Evolutionary conservation across 1,284 basidiomycete genomes (phyloP).

Genomic region (Fomitopsis palustris): DNA sequence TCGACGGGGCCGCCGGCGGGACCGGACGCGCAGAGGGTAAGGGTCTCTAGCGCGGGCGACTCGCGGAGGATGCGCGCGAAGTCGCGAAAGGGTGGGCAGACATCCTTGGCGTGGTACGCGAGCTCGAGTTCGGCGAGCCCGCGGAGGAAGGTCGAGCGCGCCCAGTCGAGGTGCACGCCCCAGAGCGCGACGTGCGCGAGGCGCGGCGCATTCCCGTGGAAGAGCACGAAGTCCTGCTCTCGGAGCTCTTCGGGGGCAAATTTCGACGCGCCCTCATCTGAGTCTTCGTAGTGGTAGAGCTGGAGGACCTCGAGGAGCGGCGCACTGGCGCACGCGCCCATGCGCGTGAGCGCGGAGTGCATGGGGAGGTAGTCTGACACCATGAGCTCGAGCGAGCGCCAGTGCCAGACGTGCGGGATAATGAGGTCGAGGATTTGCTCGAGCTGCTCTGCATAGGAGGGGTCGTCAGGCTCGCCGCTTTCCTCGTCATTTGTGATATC

Average conservation of each 20-base stretch:
- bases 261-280: conserved; percentile 39
- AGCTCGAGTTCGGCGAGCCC: conserved; percentile 51
- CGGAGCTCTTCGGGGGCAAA: conserved; percentile 46
- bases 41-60: conserved; percentile 43
- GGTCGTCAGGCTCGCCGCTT: conserved; percentile 51
- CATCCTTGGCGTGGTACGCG: conserved; percentile 52
- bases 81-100: conserved; percentile 46
- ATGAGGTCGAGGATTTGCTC: conserved; percentile 46
- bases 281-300: conserved; percentile 60
- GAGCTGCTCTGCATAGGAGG: conserved; percentile 36
- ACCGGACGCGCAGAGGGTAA: conserved; percentile 55
- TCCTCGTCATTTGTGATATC: conserved; percentile 28
- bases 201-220: conserved; percentile 43
- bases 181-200: conserved; percentile 56
- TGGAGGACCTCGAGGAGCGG: conserved; percentile 55
- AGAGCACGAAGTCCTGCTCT: conserved; percentile 33
- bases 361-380: conserved; percentile 54
- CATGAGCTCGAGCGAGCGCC: conserved; percentile 54
- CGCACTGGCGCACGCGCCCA: conserved; percentile 45
- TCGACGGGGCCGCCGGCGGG: conserved; percentile 33
- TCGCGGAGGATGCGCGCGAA: conserved; percentile 49
- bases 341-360: conserved; percentile 42
- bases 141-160: conserved; percentile 43
- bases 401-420: conserved; percentile 43
- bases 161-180: conserved; percentile 62